Conservation (phyloP, 116 monocot genomes). For the Posidonia oceanica region DNA sequence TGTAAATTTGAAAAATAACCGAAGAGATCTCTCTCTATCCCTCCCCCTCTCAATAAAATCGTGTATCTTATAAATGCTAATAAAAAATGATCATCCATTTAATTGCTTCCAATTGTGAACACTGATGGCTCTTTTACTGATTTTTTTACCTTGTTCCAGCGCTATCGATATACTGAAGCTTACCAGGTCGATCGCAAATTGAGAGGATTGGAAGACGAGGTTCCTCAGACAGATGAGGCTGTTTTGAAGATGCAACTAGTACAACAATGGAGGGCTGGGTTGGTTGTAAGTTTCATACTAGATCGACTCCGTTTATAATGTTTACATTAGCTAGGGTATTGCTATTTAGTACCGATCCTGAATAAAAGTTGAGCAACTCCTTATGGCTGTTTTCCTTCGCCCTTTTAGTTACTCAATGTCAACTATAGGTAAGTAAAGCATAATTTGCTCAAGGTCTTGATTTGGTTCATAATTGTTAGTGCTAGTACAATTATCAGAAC, state of each 20-base stretch:
- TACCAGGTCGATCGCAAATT: slow-evolving; percentile 42
- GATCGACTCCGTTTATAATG: not conserved
- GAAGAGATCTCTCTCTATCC: too few species aligned
- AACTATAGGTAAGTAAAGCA: not conserved
- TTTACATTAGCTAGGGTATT: not conserved
- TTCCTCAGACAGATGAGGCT: slow-evolving; percentile 26
- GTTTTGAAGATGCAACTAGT: slow-evolving; percentile 24
- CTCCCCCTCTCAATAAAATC: too few species aligned
- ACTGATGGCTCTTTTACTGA: not conserved
- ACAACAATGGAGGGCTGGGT: slow-evolving; percentile 50
- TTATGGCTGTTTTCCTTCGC: not conserved
- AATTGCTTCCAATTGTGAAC: not conserved
- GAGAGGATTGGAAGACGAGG: slow-evolving; percentile 32
- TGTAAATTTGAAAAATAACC: too few species aligned
- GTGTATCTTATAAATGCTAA: not conserved
- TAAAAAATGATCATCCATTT: not conserved
- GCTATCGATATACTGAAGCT: slow-evolving; percentile 61
- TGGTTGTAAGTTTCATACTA: slow-evolving; percentile 45
- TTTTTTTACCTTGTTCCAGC: slow-evolving; percentile 24
- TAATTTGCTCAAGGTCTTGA: not conserved
- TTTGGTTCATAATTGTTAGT: not conserved
- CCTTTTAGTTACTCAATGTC: not conserved
- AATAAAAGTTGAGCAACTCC: not conserved
- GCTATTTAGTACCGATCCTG: not conserved
- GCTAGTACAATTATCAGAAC: not conserved